Percentiles rank a stretch among this genome's conserved stretches.
Evolutionary conservation across 2,329 filamentous ascomycete species (phyloP).

Genomic region (Microsporum ferrugineum): DNA sequence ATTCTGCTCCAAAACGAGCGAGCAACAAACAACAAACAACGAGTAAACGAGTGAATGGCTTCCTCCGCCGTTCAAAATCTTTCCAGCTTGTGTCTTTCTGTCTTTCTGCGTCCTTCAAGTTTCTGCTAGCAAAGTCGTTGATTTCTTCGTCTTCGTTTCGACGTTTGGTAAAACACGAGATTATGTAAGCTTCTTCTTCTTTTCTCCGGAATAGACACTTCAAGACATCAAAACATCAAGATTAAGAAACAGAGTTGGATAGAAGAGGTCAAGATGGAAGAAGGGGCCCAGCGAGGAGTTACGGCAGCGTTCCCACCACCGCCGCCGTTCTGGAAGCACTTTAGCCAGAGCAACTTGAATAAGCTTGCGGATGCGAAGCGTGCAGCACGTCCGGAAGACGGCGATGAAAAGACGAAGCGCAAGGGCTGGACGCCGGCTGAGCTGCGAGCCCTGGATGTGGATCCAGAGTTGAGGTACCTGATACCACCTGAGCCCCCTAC

Average conservation of each 20-base stretch:
- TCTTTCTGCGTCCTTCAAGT: background rate
- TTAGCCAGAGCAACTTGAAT: conserved; percentile 62
- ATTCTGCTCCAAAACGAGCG: background rate
- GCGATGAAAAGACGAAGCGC: conserved; percentile 15
- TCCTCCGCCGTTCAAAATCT: background rate
- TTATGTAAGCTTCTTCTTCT: background rate
- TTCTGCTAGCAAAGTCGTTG: background rate
- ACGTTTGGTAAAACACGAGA: background rate
- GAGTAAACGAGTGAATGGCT: background rate
- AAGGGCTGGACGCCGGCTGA: conserved; percentile 27
- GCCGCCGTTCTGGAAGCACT: conserved; percentile 80
- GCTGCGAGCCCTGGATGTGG: conserved; percentile 40
- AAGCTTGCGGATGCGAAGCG: conserved; percentile 44
- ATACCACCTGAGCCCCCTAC: conserved; percentile 68
- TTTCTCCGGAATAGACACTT: background rate
- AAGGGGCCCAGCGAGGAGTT: conserved; percentile 34
- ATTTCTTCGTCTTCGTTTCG: background rate
- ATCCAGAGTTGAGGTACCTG: conserved; percentile 61
- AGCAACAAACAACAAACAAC: background rate
- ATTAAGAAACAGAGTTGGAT: background rate
- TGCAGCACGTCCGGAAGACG: conserved; percentile 21
- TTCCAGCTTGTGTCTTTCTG: background rate
- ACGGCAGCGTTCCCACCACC: conserved; percentile 70
- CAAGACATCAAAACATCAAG: background rate
- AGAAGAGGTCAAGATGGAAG: conserved; percentile 27